Percentiles rank a stretch among this genome's conserved stretches.
Conservation (phyloP, 495 filamentous ascomycete genomes). For the Entonaema liquescens region DNA sequence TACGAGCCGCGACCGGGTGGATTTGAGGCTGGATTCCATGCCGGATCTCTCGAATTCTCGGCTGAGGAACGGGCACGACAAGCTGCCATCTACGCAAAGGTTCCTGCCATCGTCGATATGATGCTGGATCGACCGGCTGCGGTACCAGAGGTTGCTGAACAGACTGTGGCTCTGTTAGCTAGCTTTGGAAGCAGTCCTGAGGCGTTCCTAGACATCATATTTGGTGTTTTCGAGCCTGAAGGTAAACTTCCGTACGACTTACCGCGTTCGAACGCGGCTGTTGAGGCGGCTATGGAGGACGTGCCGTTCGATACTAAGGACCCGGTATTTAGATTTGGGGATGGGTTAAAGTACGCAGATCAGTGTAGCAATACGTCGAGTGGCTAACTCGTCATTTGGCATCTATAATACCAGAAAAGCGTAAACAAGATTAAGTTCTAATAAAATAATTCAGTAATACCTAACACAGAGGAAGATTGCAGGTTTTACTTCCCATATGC, state of each 20-base stretch:
- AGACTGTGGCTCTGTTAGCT: slow-evolving; percentile 38
- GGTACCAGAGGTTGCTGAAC: slow-evolving; percentile 44
- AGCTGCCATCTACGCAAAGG: slow-evolving; percentile 41
- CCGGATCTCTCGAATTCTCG: slow-evolving; percentile 49
- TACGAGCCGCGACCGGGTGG: slow-evolving; percentile 45
- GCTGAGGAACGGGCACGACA: slow-evolving; percentile 44
- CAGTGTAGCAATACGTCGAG: background rate
- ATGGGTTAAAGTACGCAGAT: slow-evolving; percentile 34
- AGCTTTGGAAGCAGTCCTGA: slow-evolving; percentile 45
- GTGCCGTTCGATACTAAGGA: slow-evolving; percentile 40
- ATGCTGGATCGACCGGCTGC: slow-evolving; percentile 46
- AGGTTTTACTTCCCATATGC: no score
- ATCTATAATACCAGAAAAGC: background rate
- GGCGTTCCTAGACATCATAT: slow-evolving; percentile 45
- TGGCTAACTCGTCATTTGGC: background rate
- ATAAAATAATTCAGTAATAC: background rate
- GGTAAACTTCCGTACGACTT: slow-evolving; percentile 39
- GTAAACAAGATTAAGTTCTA: background rate
- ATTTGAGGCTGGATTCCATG: slow-evolving; percentile 47
- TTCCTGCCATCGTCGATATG: slow-evolving; percentile 47
- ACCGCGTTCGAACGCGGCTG: slow-evolving; percentile 33
- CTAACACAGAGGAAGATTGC: no score
- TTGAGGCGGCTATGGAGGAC: slow-evolving; percentile 26
- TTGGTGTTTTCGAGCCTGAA: slow-evolving; percentile 39
- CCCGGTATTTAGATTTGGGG: slow-evolving; percentile 38